Base-by-base conservation (phyloP, 2,329 filamentous ascomycete species). In the Colletotrichum coccodes region DNA sequence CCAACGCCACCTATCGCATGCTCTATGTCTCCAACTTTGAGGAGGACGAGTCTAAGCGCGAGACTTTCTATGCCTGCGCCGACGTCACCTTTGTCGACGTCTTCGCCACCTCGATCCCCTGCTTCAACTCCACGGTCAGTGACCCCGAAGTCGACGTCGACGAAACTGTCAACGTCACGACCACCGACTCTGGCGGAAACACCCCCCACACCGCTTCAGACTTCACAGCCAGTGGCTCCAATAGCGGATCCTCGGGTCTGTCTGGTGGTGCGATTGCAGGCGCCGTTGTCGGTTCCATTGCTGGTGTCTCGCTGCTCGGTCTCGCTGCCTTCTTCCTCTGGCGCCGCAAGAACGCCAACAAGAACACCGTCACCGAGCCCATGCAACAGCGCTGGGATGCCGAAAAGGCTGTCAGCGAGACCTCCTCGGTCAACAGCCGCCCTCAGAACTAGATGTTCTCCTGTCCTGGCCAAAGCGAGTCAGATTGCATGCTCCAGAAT, bases 211-310 rank as follows among this genome's bases (percentile, higher is more conserved):
- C 75, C 30, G 72, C 75, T 34, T 71, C 74, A 26, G 73, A 71
- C 47, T 73, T 72, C 61, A 72, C 73, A 70, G 63, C 75, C 32
- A 71, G 73, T 46, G 71, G 74, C 44, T 72, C 68, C 42, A 72
- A 71, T 52, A 71, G 73, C 28, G 12, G 30, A 1, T 23, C 30
- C 68, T 71, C 72, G 60, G 77, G 76, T 3, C 82, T 94, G 12
- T 90, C 89, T 16, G 88, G 88, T 23, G 92, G 92, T 47, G 87
- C 89, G 23, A 94, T 95, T 74, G 93, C 92, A 3, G 93, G 92
- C 1, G 91, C 93, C 68, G 91, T 92, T 3, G 83, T 95, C 69
- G 93, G 93, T 36, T 86, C 89, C 3, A 78, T 95, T 9, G 82
- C 87, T 11, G 92, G 89, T 49, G 86, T 89, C 5, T 84, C 85